Conservation (phyloP, 148 eudicot species). For the Gaultheria prostrata region DNA sequence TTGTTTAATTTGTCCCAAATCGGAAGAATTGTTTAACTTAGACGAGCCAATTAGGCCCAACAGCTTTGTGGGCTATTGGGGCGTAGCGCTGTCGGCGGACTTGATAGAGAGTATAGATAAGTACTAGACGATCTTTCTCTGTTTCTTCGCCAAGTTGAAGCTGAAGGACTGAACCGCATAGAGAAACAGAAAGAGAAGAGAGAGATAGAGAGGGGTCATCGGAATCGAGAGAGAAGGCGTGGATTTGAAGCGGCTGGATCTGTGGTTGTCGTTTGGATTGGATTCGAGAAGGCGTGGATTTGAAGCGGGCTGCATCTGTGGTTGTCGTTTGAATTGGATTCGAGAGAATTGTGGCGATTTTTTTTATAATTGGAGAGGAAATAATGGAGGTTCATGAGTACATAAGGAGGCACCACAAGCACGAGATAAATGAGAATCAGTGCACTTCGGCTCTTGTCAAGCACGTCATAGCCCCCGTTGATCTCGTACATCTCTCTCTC, state of each 20-base stretch:
- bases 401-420: conserved; percentile 53
- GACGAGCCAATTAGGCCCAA: neutral
- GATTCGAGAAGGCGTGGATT: neutral
- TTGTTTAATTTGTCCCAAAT: neutral
- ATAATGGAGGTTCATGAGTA: conserved; percentile 42
- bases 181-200: neutral
- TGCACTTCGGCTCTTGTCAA: conserved; percentile 62
- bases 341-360: neutral
- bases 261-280: neutral
- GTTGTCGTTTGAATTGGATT: neutral
- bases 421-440: conserved; percentile 41
- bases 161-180: neutral
- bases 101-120: neutral
- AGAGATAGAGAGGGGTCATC: neutral
- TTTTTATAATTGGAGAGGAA: conserved; percentile 13
- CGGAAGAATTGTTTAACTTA: neutral
- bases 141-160: neutral
- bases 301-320: no score
- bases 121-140: neutral
- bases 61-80: neutral
- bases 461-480: conserved; percentile 65
- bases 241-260: neutral
- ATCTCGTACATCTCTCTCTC: conserved; percentile 40
- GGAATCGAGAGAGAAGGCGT: neutral
- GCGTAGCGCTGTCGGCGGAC: conserved; percentile 3